Percentiles rank a stretch among this genome's conserved stretches.
phyloP scores from a whole-genome alignment of 768 basidiomycete genomes.

The Pilatotrama ljubarskyi region DNA sequence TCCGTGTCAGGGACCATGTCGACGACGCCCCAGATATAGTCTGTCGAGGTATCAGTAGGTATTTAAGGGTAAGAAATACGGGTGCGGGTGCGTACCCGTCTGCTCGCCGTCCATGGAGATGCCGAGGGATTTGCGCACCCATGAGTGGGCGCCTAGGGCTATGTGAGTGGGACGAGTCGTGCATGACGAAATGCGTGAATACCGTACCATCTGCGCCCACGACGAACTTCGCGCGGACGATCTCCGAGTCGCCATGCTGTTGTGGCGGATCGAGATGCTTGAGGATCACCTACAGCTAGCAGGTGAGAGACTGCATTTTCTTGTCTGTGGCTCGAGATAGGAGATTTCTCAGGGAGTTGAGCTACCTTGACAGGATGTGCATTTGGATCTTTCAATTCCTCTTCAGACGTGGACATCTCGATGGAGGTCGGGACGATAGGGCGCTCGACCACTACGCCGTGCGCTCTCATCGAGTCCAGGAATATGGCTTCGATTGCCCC shows the following conservation, averaged over 20 bases:
- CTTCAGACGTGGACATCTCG: constrained; percentile 44
- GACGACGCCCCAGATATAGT: constrained; percentile 83
- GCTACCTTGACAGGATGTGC: constrained; percentile 37
- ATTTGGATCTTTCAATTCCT: constrained; percentile 43
- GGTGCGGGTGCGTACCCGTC: constrained; percentile 27
- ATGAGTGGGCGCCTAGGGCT: constrained; percentile 70
- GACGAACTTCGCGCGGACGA: constrained; percentile 71
- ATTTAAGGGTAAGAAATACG: no score
- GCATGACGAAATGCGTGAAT: not conserved
- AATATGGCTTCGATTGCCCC: constrained; percentile 65
- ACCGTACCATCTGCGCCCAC: constrained; percentile 69
- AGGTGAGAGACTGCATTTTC: not conserved
- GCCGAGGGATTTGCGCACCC: constrained; percentile 69
- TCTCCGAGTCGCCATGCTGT: constrained; percentile 46
- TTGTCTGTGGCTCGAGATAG: not conserved
- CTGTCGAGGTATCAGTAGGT: no score
- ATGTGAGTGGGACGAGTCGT: not conserved
- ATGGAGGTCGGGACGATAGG: constrained; percentile 53
- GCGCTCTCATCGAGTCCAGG: constrained; percentile 50
- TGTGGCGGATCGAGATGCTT: constrained; percentile 40
- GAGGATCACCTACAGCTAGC: constrained; percentile 44
- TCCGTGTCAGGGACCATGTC: constrained; percentile 53
- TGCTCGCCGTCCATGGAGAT: constrained; percentile 74
- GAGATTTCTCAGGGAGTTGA: not conserved
- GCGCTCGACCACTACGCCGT: constrained; percentile 52